These are phyloP conservation scores for Paxillus involutus DNA, from an alignment of 768 basidiomycete species.

Conservation along the genomic window DNA sequence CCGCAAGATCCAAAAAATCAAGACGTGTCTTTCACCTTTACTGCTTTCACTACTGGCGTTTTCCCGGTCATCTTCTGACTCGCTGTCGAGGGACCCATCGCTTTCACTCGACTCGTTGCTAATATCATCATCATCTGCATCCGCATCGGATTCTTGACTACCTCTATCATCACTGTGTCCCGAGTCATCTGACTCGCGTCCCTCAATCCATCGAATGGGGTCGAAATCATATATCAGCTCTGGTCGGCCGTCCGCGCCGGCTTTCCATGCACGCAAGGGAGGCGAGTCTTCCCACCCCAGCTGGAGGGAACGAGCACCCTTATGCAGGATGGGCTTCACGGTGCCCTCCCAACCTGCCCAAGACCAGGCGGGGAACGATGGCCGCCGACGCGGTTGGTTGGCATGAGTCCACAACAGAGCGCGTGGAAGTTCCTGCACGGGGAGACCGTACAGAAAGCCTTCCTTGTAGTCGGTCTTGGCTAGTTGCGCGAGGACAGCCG, in stretches of 20 bases:
- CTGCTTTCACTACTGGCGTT: not conserved
- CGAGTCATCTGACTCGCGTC: too few species aligned
- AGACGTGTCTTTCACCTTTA: not conserved
- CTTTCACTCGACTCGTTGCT: not conserved
- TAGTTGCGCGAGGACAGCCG: slow-evolving; percentile 10
- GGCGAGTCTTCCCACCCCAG: not conserved
- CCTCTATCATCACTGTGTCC: too few species aligned
- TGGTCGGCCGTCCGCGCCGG: not conserved
- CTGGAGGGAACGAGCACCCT: not conserved
- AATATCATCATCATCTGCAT: too few species aligned
- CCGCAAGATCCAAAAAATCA: not conserved
- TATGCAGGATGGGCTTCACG: not conserved
- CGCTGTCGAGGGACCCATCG: not conserved
- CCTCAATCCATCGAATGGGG: not conserved
- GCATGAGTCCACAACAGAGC: slow-evolving; percentile 12
- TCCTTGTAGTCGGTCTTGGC: not conserved
- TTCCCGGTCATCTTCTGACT: too few species aligned
- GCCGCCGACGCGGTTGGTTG: not conserved
- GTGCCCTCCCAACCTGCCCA: slow-evolving; percentile 12
- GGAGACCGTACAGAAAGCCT: slow-evolving; percentile 17
- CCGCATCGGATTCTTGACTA: too few species aligned
- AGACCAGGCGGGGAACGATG: slow-evolving; percentile 8
- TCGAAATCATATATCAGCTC: slow-evolving; percentile 11
- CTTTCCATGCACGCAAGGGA: slow-evolving; percentile 12
- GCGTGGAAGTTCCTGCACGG: slow-evolving; percentile 7